Evolutionary conservation across 2,329 filamentous ascomycete species (phyloP).

Genomic region (Beauveria varroae): DNA sequence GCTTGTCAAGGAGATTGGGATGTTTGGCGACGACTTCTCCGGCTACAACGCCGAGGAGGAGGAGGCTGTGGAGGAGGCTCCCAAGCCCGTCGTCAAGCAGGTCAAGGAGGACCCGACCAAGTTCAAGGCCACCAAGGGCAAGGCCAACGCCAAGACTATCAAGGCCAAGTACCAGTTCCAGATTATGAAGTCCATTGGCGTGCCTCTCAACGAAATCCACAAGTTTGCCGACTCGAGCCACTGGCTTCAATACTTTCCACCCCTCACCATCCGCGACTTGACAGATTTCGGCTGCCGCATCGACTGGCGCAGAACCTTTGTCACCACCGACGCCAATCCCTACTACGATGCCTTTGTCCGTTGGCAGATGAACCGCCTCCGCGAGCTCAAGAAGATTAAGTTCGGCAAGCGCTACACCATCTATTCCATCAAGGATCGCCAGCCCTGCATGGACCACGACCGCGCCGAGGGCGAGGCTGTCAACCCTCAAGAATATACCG

Average conservation of each 20-base stretch:
- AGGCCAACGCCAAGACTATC: conserved; percentile 80
- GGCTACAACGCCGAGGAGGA: conserved; percentile 58
- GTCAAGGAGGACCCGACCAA: conserved; percentile 80
- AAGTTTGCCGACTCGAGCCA: conserved; percentile 85
- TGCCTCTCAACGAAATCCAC: conserved; percentile 82
- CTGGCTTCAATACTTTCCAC: conserved; percentile 84
- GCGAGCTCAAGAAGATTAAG: conserved; percentile 85
- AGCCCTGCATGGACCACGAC: conserved; percentile 42
- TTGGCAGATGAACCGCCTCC: conserved; percentile 95
- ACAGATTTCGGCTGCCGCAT: conserved; percentile 78
- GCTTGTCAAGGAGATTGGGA: conserved; percentile 77
- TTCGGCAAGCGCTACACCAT: conserved; percentile 91
- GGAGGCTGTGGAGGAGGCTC: conserved; percentile 41
- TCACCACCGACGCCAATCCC: conserved; percentile 93
- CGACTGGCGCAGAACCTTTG: conserved; percentile 87
- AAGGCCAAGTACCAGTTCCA: conserved; percentile 96
- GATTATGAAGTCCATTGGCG: conserved; percentile 87
- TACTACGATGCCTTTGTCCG: conserved; percentile 93
- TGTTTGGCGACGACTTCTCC: conserved; percentile 84
- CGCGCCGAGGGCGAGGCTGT: conserved; percentile 39
- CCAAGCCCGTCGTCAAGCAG: conserved; percentile 51
- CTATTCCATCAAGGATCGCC: conserved; percentile 50
- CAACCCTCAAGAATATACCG: conserved; percentile 85
- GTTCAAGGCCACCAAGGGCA: conserved; percentile 87
- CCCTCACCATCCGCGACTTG: conserved; percentile 58